A percentile compares a stretch with the other conserved stretches of the same genome.
These are phyloP conservation scores for Hypoxylon lienhwacheense DNA, from an alignment of 495 filamentous ascomycete genomes.

Conservation along the genomic window DNA sequence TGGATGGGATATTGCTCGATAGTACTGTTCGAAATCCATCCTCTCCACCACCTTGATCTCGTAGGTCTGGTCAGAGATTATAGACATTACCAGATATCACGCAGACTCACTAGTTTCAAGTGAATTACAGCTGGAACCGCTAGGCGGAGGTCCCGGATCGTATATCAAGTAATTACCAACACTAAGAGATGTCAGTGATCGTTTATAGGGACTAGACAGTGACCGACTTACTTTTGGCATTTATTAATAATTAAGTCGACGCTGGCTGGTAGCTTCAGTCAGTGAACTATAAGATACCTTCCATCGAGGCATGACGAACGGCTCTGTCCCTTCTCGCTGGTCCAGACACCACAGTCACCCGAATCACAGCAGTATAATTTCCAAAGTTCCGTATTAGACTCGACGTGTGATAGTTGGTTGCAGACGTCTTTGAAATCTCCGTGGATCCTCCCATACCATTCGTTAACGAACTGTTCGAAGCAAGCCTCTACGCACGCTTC, in stretches of 20 bases:
- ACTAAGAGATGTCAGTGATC: conserved; percentile 26
- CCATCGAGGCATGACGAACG: conserved; percentile 43
- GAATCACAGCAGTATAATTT: conserved; percentile 52
- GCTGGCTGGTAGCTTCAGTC: conserved; percentile 41
- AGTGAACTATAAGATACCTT: conserved; percentile 11
- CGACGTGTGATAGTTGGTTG: conserved; percentile 26
- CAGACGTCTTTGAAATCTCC: conserved; percentile 28
- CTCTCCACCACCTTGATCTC: neutral
- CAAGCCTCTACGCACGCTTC: conserved; percentile 29
- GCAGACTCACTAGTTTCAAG: conserved; percentile 7
- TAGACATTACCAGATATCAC: neutral
- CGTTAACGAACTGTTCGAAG: conserved; percentile 31
- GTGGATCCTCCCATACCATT: conserved; percentile 1
- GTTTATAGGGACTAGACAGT: neutral
- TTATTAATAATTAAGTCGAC: conserved; percentile 52
- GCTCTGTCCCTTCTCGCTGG: conserved; percentile 41
- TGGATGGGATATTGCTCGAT: neutral
- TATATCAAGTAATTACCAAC: conserved; percentile 42
- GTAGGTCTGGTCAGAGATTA: neutral
- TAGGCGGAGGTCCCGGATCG: conserved; percentile 44
- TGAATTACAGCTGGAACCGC: conserved; percentile 11
- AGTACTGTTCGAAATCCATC: neutral
- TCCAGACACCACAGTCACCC: conserved; percentile 48
- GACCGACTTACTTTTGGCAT: conserved; percentile 47
- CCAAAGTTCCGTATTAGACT: conserved; percentile 38